Base-by-base conservation (phyloP, 2,329 filamentous ascomycete genomes). In the Trichoderma arundinaceum region DNA sequence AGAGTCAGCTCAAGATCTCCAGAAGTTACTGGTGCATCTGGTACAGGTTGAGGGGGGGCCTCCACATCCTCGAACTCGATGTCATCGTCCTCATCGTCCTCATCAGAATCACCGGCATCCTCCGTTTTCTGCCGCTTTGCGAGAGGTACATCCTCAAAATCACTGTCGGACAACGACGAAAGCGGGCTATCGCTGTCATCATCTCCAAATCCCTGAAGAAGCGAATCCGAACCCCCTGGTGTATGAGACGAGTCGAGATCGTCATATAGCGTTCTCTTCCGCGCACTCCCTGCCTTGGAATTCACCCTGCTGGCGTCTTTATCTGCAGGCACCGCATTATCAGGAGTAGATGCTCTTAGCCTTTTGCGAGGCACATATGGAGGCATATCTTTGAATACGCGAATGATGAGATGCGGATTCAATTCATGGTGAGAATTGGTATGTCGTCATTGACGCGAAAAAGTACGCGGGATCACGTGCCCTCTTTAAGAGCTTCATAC, bases 1-100 rank as follows among this genome's bases (percentile, higher is more conserved):
- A 96, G 79, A 0, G 90, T 94, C 71, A 96, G 79, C 69, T 94
- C 89, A 39, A 96, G 80, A 72, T 93, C 90, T 10, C 88, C 89
- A 1, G 86, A 82, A 1, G 86, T 81, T 2, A 78, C 77, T 57
- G 83, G 79, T 6, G 83, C 79, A 77, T 81, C 67, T 74, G 77
- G 68, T 75, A 78, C 72, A 1, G 78, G 74, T 10, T 88, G 85
- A 69, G 86, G 84, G 68, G 89, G 88, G 46, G 88, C 89, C 67
- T 86, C 85, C 4, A 90, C 83, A 57, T 88, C 86, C 43, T 88
- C 86, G 39, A 89, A 84, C 9, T 86, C 84, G 44, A 89, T 83
- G 12, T 82, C 79, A 0, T 80, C 80, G 6, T 79, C 77, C 1
- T 79, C 78, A 12, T 77, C 74, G 0, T 71, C 35, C 10, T 38